A percentile compares a stretch with the other conserved stretches of the same genome.
Conservation (phyloP, 495 filamentous ascomycete genomes). For the Aspergillus sparsus region DNA sequence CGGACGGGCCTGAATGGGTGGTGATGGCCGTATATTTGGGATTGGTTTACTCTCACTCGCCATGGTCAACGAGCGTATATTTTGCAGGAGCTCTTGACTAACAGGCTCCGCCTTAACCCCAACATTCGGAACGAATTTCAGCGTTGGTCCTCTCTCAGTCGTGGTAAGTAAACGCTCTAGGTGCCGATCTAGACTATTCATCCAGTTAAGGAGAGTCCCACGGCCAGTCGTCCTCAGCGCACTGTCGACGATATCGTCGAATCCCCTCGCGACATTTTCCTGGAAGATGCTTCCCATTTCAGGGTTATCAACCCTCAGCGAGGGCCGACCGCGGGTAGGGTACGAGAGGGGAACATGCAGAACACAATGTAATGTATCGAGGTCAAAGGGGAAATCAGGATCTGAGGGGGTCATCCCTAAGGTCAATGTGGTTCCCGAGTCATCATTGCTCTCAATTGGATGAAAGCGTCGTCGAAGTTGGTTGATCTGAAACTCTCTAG, state of each 20-base stretch:
- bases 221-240: slow-evolving; percentile 48
- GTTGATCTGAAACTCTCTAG: slow-evolving; percentile 72
- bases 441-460: slow-evolving; percentile 56
- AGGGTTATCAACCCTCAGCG: slow-evolving; percentile 67
- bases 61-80: slow-evolving; percentile 14
- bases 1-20: slow-evolving; percentile 25
- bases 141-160: slow-evolving; percentile 70
- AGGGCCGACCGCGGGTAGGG: slow-evolving; percentile 54
- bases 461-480: slow-evolving; percentile 74
- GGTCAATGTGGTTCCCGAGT: slow-evolving; percentile 55
- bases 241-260: slow-evolving; percentile 62
- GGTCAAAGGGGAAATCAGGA: slow-evolving; percentile 81
- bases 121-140: slow-evolving; percentile 73
- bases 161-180: slow-evolving; percentile 72
- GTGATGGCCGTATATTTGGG: neutral
- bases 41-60: neutral
- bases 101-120: slow-evolving; percentile 41
- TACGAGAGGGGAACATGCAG: slow-evolving; percentile 68
- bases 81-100: slow-evolving; percentile 50
- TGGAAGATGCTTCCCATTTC: slow-evolving; percentile 80
- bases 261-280: slow-evolving; percentile 79
- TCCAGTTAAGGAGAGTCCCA: slow-evolving; percentile 64
- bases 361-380: slow-evolving; percentile 69
- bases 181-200: slow-evolving; percentile 72
- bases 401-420: slow-evolving; percentile 78